Percentiles rank a stretch among this genome's conserved stretches.
Conservation (phyloP, 75 land plant species). For the Picea glauca region DNA sequence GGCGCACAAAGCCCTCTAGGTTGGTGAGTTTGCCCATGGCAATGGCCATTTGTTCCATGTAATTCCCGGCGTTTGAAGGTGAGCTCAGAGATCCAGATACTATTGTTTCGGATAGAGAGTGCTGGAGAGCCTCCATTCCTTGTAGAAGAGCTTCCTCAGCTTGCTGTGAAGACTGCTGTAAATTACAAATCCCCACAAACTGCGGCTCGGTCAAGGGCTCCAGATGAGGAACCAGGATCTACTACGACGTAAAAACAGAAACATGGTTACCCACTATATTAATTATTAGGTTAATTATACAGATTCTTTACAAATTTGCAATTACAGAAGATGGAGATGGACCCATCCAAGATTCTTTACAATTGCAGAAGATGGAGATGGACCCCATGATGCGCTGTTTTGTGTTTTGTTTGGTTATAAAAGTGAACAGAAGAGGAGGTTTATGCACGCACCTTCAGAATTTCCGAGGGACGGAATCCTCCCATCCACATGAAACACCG, state of each 20-base stretch:
- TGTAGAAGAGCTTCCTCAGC: constrained; percentile 73
- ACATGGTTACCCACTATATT: too few relatives aligned
- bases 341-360: too few relatives aligned
- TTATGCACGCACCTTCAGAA: constrained; percentile 56
- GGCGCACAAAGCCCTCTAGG: constrained; percentile 71
- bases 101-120: constrained; percentile 46
- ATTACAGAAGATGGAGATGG: too few relatives aligned
- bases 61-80: constrained; percentile 23
- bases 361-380: too few relatives aligned
- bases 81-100: constrained; percentile 27
- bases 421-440: too few relatives aligned
- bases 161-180: constrained; percentile 63
- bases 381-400: too few relatives aligned
- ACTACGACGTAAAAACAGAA: not conserved
- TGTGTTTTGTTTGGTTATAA: too few relatives aligned
- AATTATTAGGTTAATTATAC: too few relatives aligned
- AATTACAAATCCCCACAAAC: constrained; percentile 52
- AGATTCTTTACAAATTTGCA: too few relatives aligned
- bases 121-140: constrained; percentile 68
- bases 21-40: constrained; percentile 68
- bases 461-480: constrained; percentile 85
- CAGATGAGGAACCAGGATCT: constrained; percentile 59
- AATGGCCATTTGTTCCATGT: constrained; percentile 67
- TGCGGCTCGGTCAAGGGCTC: constrained; percentile 73
- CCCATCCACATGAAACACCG: constrained; percentile 94